Percentiles rank a stretch among this genome's conserved stretches.
phyloP scores from a whole-genome alignment of 768 basidiomycete species.

The Austroboletus festivus region DNA sequence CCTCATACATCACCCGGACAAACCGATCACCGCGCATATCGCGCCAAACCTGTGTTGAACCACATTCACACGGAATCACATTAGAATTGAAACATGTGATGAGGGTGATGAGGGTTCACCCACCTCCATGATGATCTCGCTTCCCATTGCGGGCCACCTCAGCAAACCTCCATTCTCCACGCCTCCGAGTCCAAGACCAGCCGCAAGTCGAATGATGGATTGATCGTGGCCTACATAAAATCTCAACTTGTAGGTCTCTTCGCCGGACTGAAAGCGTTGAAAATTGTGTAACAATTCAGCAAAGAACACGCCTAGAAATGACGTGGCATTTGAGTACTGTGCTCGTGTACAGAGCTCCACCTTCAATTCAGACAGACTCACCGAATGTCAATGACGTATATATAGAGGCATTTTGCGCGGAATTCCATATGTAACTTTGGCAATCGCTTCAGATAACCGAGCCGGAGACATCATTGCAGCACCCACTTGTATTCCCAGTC shows the following conservation, averaged over 20 bases:
- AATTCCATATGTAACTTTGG: slow-evolving; percentile 48
- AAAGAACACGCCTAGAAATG: slow-evolving; percentile 41
- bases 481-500: slow-evolving; percentile 59
- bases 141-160: slow-evolving; percentile 48
- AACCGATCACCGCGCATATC: slow-evolving; percentile 22
- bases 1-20: slow-evolving; percentile 45
- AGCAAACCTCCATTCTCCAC: slow-evolving; percentile 23
- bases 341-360: too few relatives aligned
- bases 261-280: slow-evolving; percentile 30
- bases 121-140: slow-evolving; percentile 47
- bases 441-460: not conserved
- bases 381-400: slow-evolving; percentile 47
- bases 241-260: slow-evolving; percentile 35
- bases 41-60: slow-evolving; percentile 40
- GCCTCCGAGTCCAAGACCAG: slow-evolving; percentile 39
- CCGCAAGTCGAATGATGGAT: slow-evolving; percentile 40
- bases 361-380: too few relatives aligned
- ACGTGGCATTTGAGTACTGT: not conserved
- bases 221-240: slow-evolving; percentile 50
- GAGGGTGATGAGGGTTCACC: too few relatives aligned
- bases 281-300: slow-evolving; percentile 42
- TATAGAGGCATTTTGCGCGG: slow-evolving; percentile 40
- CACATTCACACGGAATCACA: not conserved
- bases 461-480: not conserved
- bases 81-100: not conserved